phyloP scores from a whole-genome alignment of 2,329 filamentous ascomycete genomes.

The Sphaerulina vaccinii region DNA sequence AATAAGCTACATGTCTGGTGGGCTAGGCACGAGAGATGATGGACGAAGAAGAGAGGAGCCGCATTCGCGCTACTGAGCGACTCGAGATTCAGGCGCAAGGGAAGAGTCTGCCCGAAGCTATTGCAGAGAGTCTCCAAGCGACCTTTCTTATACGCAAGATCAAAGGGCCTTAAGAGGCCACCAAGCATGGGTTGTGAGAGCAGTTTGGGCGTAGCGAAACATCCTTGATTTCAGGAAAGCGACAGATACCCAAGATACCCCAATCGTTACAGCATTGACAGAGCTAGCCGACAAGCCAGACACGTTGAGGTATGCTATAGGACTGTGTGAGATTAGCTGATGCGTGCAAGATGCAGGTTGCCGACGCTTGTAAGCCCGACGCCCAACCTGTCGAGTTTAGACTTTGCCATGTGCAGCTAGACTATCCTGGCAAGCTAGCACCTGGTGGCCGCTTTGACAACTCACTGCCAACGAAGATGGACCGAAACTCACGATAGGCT shows the following conservation, averaged over 20 bases:
- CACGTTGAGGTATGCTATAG: background rate
- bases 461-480: background rate
- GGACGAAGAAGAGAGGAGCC: constrained; percentile 12
- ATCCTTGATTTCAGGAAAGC: background rate
- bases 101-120: background rate
- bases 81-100: background rate
- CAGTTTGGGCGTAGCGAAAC: background rate
- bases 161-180: background rate
- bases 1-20: constrained; percentile 32
- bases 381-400: constrained; percentile 1
- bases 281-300: background rate
- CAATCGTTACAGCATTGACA: constrained; percentile 1
- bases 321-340: background rate
- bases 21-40: constrained; percentile 27
- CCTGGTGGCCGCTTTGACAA: background rate
- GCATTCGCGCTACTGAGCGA: constrained; percentile 6
- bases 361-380: background rate
- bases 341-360: background rate
- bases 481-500: too few species aligned
- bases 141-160: background rate
- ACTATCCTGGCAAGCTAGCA: background rate
- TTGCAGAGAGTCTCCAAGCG: background rate
- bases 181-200: background rate
- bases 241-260: constrained; percentile 13
- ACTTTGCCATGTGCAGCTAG: background rate